Conservation (phyloP, 495 filamentous ascomycete genomes). For the Rhizodiscina lignyota region DNA sequence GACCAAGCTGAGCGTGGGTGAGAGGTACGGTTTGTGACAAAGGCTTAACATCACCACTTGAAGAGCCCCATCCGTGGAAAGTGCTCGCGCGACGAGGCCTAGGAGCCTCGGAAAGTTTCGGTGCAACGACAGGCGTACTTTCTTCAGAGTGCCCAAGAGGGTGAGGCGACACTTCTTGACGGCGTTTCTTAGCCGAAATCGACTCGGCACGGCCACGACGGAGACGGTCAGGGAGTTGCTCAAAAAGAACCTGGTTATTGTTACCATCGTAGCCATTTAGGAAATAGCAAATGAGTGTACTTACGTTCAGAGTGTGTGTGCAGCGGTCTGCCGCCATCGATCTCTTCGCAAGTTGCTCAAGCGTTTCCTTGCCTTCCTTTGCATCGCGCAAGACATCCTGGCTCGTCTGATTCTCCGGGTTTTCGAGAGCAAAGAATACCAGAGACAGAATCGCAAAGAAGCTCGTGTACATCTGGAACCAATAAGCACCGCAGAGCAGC, state of each 20-base stretch:
- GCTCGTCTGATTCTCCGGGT: slow-evolving; percentile 59
- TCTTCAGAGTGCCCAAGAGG: background rate
- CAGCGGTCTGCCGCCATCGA: slow-evolving; percentile 83
- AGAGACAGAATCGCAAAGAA: slow-evolving; percentile 88
- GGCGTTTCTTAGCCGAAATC: slow-evolving; percentile 3
- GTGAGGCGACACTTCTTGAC: slow-evolving; percentile 8
- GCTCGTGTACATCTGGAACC: slow-evolving; percentile 92
- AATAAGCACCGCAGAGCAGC: slow-evolving; percentile 77
- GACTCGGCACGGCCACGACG: slow-evolving; percentile 23
- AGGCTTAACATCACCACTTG: no score
- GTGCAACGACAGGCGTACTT: background rate
- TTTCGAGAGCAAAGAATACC: slow-evolving; percentile 81
- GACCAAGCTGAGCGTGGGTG: background rate
- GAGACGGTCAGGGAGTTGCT: slow-evolving; percentile 57
- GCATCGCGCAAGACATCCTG: slow-evolving; percentile 73
- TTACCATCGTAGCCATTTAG: slow-evolving; percentile 11
- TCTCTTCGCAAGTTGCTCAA: slow-evolving; percentile 58
- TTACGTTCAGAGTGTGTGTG: slow-evolving; percentile 54
- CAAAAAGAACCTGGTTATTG: slow-evolving; percentile 47
- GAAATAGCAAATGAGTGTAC: slow-evolving; percentile 11
- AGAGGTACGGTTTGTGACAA: no score
- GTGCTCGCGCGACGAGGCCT: background rate
- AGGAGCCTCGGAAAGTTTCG: background rate
- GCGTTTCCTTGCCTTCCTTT: slow-evolving; percentile 62
- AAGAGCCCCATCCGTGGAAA: no score